phyloP scores from a whole-genome alignment of 305 asterid genomes.

The Rubia peregrina region DNA sequence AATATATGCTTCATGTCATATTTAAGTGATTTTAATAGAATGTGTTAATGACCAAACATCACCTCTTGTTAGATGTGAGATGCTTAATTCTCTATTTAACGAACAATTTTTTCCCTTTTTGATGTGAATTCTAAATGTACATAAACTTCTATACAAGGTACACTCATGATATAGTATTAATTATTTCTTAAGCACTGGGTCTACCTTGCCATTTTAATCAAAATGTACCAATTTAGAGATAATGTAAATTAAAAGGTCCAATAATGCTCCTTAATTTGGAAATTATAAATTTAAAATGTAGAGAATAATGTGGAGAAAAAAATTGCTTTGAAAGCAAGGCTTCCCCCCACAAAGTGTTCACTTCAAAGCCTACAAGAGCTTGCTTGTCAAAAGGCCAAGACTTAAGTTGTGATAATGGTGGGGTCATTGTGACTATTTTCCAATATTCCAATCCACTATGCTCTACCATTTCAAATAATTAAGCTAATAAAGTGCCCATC shows the following conservation, averaged over 20 bases:
- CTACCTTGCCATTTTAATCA: not conserved
- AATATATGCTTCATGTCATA: too few species aligned
- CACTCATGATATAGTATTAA: too few species aligned
- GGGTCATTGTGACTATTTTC: conserved; percentile 10
- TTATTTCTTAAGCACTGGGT: not conserved
- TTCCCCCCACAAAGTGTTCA: not conserved
- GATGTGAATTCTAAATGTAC: not conserved
- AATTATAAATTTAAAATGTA: not conserved
- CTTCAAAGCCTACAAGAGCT: not conserved
- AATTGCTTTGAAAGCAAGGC: not conserved
- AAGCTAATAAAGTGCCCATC: conserved; percentile 16
- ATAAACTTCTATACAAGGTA: not conserved
- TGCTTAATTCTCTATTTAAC: too few species aligned
- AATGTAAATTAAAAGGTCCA: not conserved
- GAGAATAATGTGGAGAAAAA: not conserved
- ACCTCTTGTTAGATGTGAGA: too few species aligned
- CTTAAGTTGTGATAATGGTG: conserved; percentile 3
- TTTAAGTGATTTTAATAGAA: too few species aligned
- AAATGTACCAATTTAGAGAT: not conserved
- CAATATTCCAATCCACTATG: not conserved
- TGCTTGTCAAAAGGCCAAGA: conserved; percentile 8
- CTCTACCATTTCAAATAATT: conserved; percentile 1
- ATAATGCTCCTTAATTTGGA: not conserved
- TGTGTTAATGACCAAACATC: too few species aligned
- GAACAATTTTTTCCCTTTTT: too few species aligned